Evolutionary conservation across 495 filamentous ascomycete species (phyloP), one percentile per base, ranked within the genome.

Genomic region (Podospora australis): DNA sequence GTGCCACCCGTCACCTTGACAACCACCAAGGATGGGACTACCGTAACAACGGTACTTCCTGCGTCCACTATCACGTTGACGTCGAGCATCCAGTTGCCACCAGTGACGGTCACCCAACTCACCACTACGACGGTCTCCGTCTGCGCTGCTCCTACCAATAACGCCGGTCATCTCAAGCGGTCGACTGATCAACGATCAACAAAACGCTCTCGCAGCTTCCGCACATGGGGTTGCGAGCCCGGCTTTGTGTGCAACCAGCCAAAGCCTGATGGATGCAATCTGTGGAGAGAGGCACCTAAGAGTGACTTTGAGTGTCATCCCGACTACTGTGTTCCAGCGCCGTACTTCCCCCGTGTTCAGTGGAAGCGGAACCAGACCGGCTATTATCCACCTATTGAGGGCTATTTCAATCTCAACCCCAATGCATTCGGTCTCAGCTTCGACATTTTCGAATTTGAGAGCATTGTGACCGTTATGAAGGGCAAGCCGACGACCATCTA

Each of bases 351-450:
- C 7, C 50, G 52, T 6, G 62, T 74, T 1, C 44, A 57, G 14
- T 79, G 78, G 70, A 60, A 66, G 2, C 52, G 55, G 2, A 66
- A 73, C 35, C 29, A 65, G 36, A 71, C 77, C 4, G 51, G 63
- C 36, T 70, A 66, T 64, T 80, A 73, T 64, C 75, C 77, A 13
- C 64, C 77, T 14, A 71, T 70, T 9, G 53, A 69, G 3, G 73
- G 70, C 3, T 86, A 84, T 56, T 87, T 79, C 66, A 78, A 86
- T 35, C 70, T 87, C n/a, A 65, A 78, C 16, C 84, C 84, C 5
- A 53, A 59, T 1, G 69, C 67, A 13, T 88, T 88, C 55, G 82
- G 81, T 6, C 56, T 88, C 21, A 75, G 71, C 39, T 75, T 80
- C 49, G 71, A 69, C 25, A 82, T 88, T 28, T 86, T 87, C 53